phyloP scores from a whole-genome alignment of 495 filamentous ascomycete species.

The Aspergillus wentii region DNA sequence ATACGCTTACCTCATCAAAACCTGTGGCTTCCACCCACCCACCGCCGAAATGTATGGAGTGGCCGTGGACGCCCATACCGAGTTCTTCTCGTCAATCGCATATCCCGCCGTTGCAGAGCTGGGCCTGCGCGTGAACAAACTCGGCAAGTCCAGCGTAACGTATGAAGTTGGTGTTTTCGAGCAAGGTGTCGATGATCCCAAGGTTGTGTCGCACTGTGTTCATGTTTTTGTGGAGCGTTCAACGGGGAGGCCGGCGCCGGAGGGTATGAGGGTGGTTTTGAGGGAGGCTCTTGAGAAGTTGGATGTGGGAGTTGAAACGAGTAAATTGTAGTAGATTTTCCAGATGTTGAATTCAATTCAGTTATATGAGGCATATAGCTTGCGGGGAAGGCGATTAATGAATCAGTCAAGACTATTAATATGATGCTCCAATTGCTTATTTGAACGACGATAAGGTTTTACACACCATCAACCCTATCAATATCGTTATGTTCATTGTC shows the following conservation, averaged over 20 bases:
- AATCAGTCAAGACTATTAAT: too few species aligned
- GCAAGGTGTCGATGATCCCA: slow-evolving; percentile 63
- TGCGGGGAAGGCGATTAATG: too few species aligned
- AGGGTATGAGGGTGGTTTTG: slow-evolving; percentile 44
- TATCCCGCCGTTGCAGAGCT: slow-evolving; percentile 82
- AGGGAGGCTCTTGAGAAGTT: slow-evolving; percentile 42
- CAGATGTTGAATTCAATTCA: too few species aligned
- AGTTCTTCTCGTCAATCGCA: slow-evolving; percentile 76
- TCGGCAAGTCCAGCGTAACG: slow-evolving; percentile 83
- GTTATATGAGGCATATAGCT: too few species aligned
- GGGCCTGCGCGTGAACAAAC: slow-evolving; percentile 72
- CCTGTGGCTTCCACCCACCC: slow-evolving; percentile 71
- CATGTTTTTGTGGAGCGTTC: slow-evolving; percentile 84
- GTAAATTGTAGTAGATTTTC: too few species aligned
- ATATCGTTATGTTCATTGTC: too few species aligned
- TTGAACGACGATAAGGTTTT: too few species aligned
- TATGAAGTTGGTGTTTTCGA: slow-evolving; percentile 91
- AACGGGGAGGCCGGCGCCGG: slow-evolving; percentile 55
- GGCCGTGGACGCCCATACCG: slow-evolving; percentile 73
- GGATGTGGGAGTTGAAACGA: too few species aligned
- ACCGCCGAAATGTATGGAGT: slow-evolving; percentile 50
- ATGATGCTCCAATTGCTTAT: too few species aligned
- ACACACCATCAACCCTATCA: too few species aligned
- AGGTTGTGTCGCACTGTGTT: slow-evolving; percentile 79
- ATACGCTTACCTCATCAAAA: slow-evolving; percentile 80